Conservation (phyloP, 2,329 filamentous ascomycete genomes). For the Macroventuria anomochaeta region DNA sequence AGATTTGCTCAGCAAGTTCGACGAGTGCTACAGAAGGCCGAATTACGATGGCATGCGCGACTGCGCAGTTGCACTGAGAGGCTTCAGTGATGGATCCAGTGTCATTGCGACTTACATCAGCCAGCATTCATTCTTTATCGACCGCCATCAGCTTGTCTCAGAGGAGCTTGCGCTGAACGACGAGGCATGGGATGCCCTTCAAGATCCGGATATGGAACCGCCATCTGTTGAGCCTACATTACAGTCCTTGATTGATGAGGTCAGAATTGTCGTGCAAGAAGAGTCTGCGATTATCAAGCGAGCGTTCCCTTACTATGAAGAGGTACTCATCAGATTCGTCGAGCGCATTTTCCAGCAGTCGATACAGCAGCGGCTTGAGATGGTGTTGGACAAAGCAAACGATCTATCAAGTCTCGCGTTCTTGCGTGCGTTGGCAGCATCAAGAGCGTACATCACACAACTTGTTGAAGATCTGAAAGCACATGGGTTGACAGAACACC, state of each 20-base stretch:
- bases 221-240: constrained; percentile 90
- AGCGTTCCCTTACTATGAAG: constrained; percentile 95
- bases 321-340: constrained; percentile 89
- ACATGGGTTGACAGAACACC: constrained; percentile 93
- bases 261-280: constrained; percentile 93
- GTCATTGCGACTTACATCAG: constrained; percentile 97
- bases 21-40: constrained; percentile 92
- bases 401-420: constrained; percentile 92
- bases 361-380: constrained; percentile 92
- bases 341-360: constrained; percentile 98
- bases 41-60: constrained; percentile 99
- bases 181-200: constrained; percentile 84
- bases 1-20: constrained; percentile 93
- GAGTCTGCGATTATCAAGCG: constrained; percentile 96
- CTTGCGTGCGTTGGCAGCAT: constrained; percentile 86
- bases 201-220: constrained; percentile 91
- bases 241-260: constrained; percentile 91
- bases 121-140: constrained; percentile 99
- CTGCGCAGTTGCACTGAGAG: constrained; percentile 89
- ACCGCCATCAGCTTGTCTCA: constrained; percentile 86
- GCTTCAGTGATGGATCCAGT: constrained; percentile 94
- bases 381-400: constrained; percentile 93
- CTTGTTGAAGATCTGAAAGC: constrained; percentile 92
- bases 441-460: constrained; percentile 83
- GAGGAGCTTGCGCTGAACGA: constrained; percentile 80